Conservation (phyloP, 345 rosid genomes). For the Raphanus sativus region DNA sequence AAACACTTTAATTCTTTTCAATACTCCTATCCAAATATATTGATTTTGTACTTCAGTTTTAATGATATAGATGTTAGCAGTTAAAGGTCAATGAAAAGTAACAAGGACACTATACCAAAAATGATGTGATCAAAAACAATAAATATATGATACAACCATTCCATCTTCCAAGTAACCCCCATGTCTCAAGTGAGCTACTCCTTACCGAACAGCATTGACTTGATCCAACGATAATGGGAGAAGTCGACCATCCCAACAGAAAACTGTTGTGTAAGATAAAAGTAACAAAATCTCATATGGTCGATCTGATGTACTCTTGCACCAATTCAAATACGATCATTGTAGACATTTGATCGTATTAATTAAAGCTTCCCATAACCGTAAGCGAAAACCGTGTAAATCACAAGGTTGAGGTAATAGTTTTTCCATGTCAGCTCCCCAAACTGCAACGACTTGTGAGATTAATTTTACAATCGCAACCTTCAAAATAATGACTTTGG, state of each 20-base stretch:
- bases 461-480: neutral
- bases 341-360: neutral
- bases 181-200: neutral
- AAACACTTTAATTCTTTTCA: too few species aligned
- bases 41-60: too few species aligned
- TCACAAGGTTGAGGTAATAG: neutral
- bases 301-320: neutral
- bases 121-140: neutral
- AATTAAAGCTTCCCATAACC: neutral
- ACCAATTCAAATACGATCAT: neutral
- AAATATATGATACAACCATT: neutral
- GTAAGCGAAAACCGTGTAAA: neutral
- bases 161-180: neutral
- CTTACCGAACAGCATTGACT: neutral
- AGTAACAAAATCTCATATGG: neutral
- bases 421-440: neutral
- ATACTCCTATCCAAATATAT: too few species aligned
- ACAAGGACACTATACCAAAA: neutral
- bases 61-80: neutral
- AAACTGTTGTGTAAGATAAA: neutral
- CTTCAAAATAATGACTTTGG: neutral
- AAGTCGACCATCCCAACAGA: neutral
- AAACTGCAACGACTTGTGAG: neutral
- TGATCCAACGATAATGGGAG: neutral
- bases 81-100: neutral